phyloP scores from a whole-genome alignment of 352 stramenopile species.

The Phytophthora niederhauseri region DNA sequence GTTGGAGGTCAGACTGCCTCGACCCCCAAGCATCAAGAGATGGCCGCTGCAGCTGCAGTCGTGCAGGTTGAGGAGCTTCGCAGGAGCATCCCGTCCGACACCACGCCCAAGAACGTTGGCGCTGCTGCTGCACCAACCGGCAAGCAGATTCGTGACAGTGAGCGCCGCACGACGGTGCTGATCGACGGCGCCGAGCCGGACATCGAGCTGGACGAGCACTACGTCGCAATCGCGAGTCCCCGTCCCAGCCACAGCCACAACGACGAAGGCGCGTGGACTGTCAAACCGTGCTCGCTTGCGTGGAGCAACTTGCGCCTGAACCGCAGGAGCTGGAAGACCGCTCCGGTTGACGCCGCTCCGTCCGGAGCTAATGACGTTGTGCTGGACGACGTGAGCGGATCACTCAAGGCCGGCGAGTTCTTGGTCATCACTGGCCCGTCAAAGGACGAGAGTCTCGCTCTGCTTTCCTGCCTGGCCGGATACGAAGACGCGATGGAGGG shows the following conservation, averaged over 20 bases:
- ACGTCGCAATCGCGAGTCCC: constrained; percentile 34
- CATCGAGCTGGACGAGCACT: constrained; percentile 34
- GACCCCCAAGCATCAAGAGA: too few relatives aligned
- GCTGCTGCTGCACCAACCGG: neutral
- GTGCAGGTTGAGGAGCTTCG: constrained; percentile 18
- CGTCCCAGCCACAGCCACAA: neutral
- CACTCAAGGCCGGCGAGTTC: constrained; percentile 49
- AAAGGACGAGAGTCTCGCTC: constrained; percentile 86
- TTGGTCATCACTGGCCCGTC: constrained; percentile 66
- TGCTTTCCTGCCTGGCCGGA: constrained; percentile 92
- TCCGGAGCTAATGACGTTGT: constrained; percentile 24
- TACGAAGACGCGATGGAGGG: constrained; percentile 84
- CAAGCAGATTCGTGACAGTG: constrained; percentile 31
- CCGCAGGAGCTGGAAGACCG: constrained; percentile 16
- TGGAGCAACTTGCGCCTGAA: constrained; percentile 39
- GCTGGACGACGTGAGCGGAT: constrained; percentile 53
- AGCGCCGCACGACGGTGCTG: constrained; percentile 38
- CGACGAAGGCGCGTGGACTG: constrained; percentile 15
- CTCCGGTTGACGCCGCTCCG: neutral
- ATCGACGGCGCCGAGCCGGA: constrained; percentile 39
- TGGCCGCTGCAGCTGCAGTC: neutral
- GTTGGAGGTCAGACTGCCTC: constrained; percentile 2
- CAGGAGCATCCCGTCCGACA: constrained; percentile 15
- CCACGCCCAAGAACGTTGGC: constrained; percentile 5
- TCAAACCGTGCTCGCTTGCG: constrained; percentile 30